These are phyloP conservation scores for Erythrobasidium hasegawianum DNA, from an alignment of 1,284 basidiomycete genomes.

Conservation along the genomic window DNA sequence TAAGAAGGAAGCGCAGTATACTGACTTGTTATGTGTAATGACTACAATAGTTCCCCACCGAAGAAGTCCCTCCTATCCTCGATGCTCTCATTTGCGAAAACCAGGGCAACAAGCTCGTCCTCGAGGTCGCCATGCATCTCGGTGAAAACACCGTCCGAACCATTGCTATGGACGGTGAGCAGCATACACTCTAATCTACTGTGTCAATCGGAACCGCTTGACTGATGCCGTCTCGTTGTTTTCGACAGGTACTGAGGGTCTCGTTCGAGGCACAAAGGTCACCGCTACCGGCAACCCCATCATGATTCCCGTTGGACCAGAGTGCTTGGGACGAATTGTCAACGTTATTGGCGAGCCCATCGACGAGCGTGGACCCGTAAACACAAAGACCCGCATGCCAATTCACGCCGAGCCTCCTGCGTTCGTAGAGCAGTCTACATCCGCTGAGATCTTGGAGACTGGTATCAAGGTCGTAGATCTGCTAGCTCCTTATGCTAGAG, in stretches of 20 bases:
- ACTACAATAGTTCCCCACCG: conserved; percentile 48
- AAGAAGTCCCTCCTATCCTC: conserved; percentile 86
- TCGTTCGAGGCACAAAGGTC: conserved; percentile 96
- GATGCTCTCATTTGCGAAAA: conserved; percentile 96
- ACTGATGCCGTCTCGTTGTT: background rate
- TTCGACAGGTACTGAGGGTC: conserved; percentile 76
- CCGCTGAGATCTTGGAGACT: conserved; percentile 96
- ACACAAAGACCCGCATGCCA: conserved; percentile 73
- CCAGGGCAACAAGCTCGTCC: conserved; percentile 61
- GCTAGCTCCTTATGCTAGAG: conserved; percentile 97
- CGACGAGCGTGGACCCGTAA: conserved; percentile 97
- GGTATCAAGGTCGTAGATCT: conserved; percentile 99
- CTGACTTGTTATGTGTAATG: background rate
- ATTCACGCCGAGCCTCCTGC: conserved; percentile 96
- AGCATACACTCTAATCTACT: background rate
- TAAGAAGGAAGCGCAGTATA: background rate
- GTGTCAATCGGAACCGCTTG: background rate
- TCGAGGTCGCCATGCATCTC: conserved; percentile 78
- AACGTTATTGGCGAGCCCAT: conserved; percentile 99
- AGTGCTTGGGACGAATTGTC: conserved; percentile 96
- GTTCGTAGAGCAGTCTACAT: conserved; percentile 97
- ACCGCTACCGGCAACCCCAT: conserved; percentile 95
- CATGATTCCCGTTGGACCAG: conserved; percentile 89
- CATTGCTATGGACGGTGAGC: conserved; percentile 55
- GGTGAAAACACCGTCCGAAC: conserved; percentile 94